These are phyloP conservation scores for Hypoxylon sp. DNA, from an alignment of 2,329 filamentous ascomycete species.

Conservation along the genomic window DNA sequence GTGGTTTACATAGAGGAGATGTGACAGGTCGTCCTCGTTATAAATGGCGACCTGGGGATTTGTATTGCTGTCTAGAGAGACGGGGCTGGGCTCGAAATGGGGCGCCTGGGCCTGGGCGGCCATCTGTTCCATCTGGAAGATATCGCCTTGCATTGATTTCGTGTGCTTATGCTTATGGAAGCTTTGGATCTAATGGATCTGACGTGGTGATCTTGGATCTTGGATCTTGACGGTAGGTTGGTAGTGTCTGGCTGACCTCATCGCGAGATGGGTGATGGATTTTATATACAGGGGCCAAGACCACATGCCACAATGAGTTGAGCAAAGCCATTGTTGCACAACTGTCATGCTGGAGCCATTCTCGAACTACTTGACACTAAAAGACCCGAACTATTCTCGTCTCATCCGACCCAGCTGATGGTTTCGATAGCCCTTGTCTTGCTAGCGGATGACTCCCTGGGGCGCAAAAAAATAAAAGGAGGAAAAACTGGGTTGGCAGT, in stretches of 20 bases:
- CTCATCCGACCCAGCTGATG: conserved; percentile 32
- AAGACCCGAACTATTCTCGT: conserved; percentile 45
- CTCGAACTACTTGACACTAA: conserved; percentile 44
- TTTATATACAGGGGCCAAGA: conserved; percentile 37
- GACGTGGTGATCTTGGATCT: conserved; percentile 6
- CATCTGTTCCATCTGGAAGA: conserved; percentile 50
- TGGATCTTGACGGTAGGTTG: conserved; percentile 15
- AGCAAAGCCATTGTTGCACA: conserved; percentile 8
- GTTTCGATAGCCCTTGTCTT: conserved; percentile 19
- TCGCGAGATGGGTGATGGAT: conserved; percentile 5
- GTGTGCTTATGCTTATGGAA: conserved; percentile 28
- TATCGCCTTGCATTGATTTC: conserved; percentile 52
- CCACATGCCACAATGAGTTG: conserved; percentile 25
- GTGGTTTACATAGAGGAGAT: conserved; percentile 50
- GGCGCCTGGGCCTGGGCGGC: conserved; percentile 28
- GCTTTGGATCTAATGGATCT: conserved; percentile 27
- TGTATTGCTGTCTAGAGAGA: conserved; percentile 16
- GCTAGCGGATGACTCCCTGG: conserved; percentile 32
- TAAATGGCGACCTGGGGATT: conserved; percentile 49
- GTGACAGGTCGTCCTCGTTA: conserved; percentile 54
- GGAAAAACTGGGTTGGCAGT: conserved; percentile 34
- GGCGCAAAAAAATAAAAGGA: conserved; percentile 1
- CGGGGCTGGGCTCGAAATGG: conserved; percentile 28
- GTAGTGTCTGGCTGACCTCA: conserved; percentile 16
- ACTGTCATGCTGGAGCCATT: conserved; percentile 34